Evolutionary conservation across 768 basidiomycete species (phyloP).

Genomic region (Leccinum rimulosum): DNA sequence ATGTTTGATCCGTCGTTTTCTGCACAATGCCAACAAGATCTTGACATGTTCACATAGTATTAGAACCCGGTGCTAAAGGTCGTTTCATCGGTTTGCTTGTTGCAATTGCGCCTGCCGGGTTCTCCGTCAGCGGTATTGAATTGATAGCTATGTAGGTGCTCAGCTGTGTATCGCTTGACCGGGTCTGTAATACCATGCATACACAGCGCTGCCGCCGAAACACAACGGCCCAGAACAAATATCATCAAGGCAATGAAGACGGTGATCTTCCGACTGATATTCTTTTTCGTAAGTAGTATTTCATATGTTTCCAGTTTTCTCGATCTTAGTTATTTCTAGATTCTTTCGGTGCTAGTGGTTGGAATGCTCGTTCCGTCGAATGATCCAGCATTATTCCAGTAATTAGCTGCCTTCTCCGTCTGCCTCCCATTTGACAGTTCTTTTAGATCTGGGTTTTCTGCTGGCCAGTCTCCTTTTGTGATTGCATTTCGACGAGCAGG

Average conservation of each 20-base stretch:
- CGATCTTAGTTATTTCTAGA: constrained; percentile 11
- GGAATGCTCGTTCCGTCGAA: constrained; percentile 79
- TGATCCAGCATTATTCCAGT: constrained; percentile 49
- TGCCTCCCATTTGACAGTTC: not conserved
- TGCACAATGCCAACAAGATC: not conserved
- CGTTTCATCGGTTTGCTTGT: constrained; percentile 24
- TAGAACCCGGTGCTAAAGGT: constrained; percentile 22
- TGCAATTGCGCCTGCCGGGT: constrained; percentile 39
- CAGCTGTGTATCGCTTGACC: constrained; percentile 14
- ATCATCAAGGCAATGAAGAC: constrained; percentile 73
- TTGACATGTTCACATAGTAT: not conserved
- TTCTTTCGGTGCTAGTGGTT: constrained; percentile 43
- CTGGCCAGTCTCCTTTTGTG: constrained; percentile 82
- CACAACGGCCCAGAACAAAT: constrained; percentile 73
- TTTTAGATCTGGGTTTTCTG: constrained; percentile 28
- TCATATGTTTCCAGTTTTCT: not conserved
- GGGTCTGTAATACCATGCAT: constrained; percentile 2
- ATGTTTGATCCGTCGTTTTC: not conserved
- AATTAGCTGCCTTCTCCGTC: constrained; percentile 13
- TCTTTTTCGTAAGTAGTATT: constrained; percentile 17
- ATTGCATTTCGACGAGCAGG: constrained; percentile 75
- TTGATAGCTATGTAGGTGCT: constrained; percentile 58
- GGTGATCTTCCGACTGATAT: constrained; percentile 76
- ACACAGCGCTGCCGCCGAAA: constrained; percentile 69
- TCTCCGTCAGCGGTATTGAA: constrained; percentile 79